phyloP scores from a whole-genome alignment of 108 stramenopile species.

The Nitzschia putrida region DNA sequence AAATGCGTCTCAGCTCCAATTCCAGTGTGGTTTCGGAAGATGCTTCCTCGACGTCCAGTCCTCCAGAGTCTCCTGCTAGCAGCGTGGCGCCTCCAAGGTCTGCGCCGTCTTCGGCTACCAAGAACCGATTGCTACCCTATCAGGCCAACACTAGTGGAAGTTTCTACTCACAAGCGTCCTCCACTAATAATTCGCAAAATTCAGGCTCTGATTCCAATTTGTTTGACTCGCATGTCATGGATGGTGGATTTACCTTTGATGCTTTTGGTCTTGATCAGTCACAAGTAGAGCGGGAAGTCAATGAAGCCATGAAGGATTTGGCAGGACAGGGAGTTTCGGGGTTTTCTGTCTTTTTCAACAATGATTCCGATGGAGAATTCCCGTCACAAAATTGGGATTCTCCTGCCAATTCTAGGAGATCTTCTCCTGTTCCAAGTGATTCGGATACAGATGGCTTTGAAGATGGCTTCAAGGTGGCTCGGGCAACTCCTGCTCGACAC shows the following conservation, averaged over 20 bases:
- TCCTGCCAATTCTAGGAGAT: constrained; percentile 29
- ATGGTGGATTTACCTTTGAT: constrained; percentile 66
- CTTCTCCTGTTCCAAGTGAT: constrained; percentile 18
- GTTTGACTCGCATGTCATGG: constrained; percentile 28
- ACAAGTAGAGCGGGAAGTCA: constrained; percentile 69
- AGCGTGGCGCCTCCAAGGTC: neutral
- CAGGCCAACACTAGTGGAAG: neutral
- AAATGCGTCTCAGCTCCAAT: constrained; percentile 13
- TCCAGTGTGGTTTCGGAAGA: constrained; percentile 2
- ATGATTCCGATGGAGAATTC: constrained; percentile 13
- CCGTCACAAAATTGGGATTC: constrained; percentile 35
- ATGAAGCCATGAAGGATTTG: constrained; percentile 67
- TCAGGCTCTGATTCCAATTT: constrained; percentile 24
- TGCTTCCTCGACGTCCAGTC: neutral
- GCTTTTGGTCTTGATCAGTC: constrained; percentile 66
- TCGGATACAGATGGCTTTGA: constrained; percentile 42
- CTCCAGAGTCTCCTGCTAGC: constrained; percentile 9
- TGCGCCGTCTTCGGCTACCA: neutral
- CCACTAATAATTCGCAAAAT: neutral
- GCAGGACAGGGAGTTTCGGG: constrained; percentile 32
- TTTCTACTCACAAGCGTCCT: constrained; percentile 9
- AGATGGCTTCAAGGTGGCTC: constrained; percentile 37
- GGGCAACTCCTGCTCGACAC: constrained; percentile 1
- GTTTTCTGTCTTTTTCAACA: constrained; percentile 41
- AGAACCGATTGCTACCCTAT: constrained; percentile 17